Conservation (phyloP, 176 grass and related monocot species). For the Aegilops tauschii region DNA sequence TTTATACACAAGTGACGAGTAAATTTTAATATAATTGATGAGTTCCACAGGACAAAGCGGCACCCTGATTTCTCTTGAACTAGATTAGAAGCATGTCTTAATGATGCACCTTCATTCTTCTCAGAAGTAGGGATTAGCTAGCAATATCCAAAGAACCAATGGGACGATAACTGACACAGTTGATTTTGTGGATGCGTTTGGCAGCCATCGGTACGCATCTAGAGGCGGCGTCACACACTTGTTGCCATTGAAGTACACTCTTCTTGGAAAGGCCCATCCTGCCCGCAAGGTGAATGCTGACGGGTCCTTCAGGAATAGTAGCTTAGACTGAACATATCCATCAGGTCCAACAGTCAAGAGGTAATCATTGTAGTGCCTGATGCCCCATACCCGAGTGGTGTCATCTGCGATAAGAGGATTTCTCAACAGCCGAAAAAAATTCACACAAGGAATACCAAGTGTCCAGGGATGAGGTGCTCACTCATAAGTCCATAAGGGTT, state of each 20-base stretch:
- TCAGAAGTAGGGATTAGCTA: background rate
- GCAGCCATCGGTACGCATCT: conserved; percentile 67
- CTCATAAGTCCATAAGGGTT: conserved; percentile 55
- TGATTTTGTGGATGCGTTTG: conserved; percentile 46
- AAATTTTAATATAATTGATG: too few species aligned
- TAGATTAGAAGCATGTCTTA: background rate
- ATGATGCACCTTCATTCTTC: background rate
- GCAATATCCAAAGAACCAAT: background rate
- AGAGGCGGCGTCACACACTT: conserved; percentile 78
- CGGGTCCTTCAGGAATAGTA: conserved; percentile 60
- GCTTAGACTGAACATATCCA: conserved; percentile 73
- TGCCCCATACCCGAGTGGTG: conserved; percentile 62
- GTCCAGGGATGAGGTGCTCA: conserved; percentile 25
- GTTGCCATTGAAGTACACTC: conserved; percentile 74
- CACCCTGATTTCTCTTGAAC: too few species aligned
- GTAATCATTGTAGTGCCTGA: conserved; percentile 73
- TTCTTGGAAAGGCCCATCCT: conserved; percentile 78
- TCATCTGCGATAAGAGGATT: conserved; percentile 38
- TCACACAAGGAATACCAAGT: background rate
- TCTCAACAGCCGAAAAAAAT: background rate
- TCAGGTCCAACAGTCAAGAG: conserved; percentile 52
- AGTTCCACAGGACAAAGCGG: too few species aligned
- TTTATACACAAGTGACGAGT: too few species aligned
- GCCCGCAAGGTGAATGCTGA: conserved; percentile 63
- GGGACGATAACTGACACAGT: conserved; percentile 20